Conservation (phyloP, 192 early-diverging fungal species). For the Helicostylum pulchrum region DNA sequence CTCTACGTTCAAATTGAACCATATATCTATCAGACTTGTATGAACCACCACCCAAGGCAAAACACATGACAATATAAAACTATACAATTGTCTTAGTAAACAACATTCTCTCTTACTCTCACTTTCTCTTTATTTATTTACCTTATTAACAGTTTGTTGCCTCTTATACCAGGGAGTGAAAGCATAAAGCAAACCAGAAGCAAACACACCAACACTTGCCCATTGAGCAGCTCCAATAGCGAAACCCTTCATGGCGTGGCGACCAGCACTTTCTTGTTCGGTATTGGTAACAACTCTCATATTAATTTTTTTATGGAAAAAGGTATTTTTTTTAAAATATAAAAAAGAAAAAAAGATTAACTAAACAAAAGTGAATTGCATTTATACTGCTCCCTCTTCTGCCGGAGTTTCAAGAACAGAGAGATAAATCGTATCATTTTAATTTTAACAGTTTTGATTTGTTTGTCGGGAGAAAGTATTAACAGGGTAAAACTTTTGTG, state of each 20-base stretch:
- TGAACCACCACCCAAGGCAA: conserved; percentile 38
- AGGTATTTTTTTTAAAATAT: background rate
- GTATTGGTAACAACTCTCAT: conserved; percentile 38
- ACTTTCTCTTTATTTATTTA: background rate
- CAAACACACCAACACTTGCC: conserved; percentile 37
- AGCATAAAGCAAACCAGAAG: conserved; percentile 21
- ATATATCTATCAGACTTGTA: conserved; percentile 39
- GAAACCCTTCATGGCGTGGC: conserved; percentile 41
- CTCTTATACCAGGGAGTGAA: conserved; percentile 33
- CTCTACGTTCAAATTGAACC: conserved; percentile 39
- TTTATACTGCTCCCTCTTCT: background rate
- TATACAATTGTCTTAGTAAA: background rate
- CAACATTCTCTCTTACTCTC: too few species aligned
- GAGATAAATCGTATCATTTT: too few species aligned
- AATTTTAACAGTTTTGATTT: too few species aligned
- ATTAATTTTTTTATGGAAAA: background rate
- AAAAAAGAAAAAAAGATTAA: background rate
- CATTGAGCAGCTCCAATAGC: conserved; percentile 37
- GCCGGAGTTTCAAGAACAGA: too few species aligned
- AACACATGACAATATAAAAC: conserved; percentile 43
- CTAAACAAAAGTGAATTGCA: background rate
- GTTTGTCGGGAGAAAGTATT: too few species aligned
- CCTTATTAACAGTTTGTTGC: conserved; percentile 36
- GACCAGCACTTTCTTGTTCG: conserved; percentile 34
- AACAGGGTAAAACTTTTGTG: background rate